Base-by-base conservation (phyloP, 2,329 filamentous ascomycete species). In the Aspergillus cejpii region DNA sequence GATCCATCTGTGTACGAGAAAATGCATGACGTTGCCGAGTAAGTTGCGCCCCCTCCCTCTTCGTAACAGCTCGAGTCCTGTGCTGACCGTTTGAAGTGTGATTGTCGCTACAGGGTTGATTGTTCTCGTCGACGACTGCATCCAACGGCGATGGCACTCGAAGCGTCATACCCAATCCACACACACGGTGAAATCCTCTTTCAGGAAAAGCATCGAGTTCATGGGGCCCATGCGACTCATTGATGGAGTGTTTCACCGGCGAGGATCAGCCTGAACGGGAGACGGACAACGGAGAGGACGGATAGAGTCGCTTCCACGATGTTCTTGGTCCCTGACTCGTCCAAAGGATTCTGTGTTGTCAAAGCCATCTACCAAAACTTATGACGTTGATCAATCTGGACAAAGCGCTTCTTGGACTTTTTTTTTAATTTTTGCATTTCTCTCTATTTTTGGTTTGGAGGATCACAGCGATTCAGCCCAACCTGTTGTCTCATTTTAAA, bases 71-170 rank as follows among this genome's bases (percentile, higher is more conserved):
- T 43, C 49, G 27, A 36, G 33, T 11, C 37, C 38, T 7, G 6
- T 40, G 26, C 39, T 31, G 33, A 15, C 24, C 31, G 29, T 39
- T 41, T 43, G 31, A 43, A 94, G 89, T 65, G 84, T 94, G 53
- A 84, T 97, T 51, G 78, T 97, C 51, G 81, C 89, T 37, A 92
- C 89, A n/a, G 91, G 91, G 19, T 78, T 97, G 55, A 82, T 94
- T 56, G 81, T 86, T 6, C 79, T 97, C 36, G 84, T 94, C 41
- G 91, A 97, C 61, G 88, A 97, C 69, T 87, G 83, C 70, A 95
- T 97, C 73, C 86, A 87, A 67, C 77, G 80, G 49, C 80, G 79
- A 46, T 92, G 87, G 80, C 81, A 79, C 56, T 70, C 73, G 33
- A 77, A 76, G 55, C 71, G 72, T 45, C 67, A 67, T 44, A 73